Percentiles rank a stretch among this genome's conserved stretches.
These are phyloP conservation scores for Phytophthora nicotianae DNA, from an alignment of 352 stramenopile species.

Conservation along the genomic window DNA sequence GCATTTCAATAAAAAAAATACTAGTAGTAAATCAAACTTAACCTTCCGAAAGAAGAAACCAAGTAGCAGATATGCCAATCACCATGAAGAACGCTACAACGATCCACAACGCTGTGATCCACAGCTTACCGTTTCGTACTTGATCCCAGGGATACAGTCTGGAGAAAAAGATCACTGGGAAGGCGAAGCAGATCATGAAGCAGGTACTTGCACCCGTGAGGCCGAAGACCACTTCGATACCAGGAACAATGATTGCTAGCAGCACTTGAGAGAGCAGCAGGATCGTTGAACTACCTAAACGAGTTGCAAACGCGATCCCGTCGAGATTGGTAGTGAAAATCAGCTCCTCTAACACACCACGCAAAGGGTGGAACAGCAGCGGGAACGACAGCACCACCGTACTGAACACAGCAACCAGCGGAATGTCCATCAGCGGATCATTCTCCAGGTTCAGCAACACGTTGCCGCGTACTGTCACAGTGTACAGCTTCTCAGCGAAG, in stretches of 20 bases:
- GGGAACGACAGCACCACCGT: conserved; percentile 79
- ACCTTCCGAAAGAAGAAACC: conserved; percentile 31
- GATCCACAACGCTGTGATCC: conserved; percentile 42
- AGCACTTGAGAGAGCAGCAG: conserved; percentile 65
- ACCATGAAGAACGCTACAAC: conserved; percentile 45
- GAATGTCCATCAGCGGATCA: conserved; percentile 70
- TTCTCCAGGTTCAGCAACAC: conserved; percentile 82
- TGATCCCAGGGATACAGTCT: conserved; percentile 61
- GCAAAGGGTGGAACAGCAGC: conserved; percentile 75
- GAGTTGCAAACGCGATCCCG: conserved; percentile 54
- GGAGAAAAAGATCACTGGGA: conserved; percentile 68
- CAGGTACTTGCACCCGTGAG: conserved; percentile 71
- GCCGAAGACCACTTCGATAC: conserved; percentile 72
- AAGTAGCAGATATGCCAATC: conserved; percentile 36
- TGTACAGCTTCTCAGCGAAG: conserved; percentile 61
- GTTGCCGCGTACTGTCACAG: conserved; percentile 62
- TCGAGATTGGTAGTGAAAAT: conserved; percentile 50
- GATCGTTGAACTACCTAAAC: conserved; percentile 52
- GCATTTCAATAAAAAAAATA: conserved; percentile 6
- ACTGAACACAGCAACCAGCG: conserved; percentile 69
- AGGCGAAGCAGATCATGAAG: conserved; percentile 79
- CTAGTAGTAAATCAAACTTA: conserved; percentile 11
- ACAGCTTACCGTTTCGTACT: conserved; percentile 38
- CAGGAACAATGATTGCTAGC: conserved; percentile 60
- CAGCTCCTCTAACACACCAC: conserved; percentile 65